phyloP scores from a whole-genome alignment of 2,329 filamentous ascomycete genomes.

The Phialophora chinensis region DNA sequence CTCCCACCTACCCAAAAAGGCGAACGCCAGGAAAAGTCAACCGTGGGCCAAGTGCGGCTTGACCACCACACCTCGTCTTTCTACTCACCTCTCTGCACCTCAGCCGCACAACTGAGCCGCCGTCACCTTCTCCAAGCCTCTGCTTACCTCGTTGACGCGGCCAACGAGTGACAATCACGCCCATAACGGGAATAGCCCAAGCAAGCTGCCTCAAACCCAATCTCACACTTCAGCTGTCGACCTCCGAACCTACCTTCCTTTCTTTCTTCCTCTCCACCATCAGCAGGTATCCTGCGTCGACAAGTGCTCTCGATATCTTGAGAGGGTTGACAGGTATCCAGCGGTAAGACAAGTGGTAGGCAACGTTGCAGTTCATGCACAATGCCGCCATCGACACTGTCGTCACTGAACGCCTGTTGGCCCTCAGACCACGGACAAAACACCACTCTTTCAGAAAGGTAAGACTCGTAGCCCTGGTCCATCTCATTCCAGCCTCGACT shows the following conservation, averaged over 20 bases:
- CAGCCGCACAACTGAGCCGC: conserved; percentile 21
- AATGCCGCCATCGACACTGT: neutral
- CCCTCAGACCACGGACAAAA: neutral
- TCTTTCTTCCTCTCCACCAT: neutral
- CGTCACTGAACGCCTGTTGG: neutral
- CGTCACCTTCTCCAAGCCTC: conserved; percentile 11
- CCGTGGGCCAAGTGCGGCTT: conserved; percentile 1
- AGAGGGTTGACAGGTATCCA: neutral
- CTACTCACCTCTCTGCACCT: neutral
- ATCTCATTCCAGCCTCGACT: neutral
- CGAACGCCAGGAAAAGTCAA: neutral
- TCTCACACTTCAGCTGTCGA: conserved; percentile 1
- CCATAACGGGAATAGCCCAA: conserved; percentile 15
- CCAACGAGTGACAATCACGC: conserved; percentile 4
- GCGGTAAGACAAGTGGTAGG: neutral
- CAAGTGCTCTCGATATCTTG: neutral
- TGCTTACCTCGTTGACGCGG: conserved; percentile 7
- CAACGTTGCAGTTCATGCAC: neutral
- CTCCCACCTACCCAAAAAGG: neutral
- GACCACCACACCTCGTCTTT: neutral
- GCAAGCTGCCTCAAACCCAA: neutral
- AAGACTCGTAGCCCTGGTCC: neutral
- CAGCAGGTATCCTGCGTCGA: neutral
- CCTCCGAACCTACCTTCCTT: neutral
- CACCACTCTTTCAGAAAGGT: neutral